These are phyloP conservation scores for Nemophila menziesii DNA, from an alignment of 257 asterid genomes.

Conservation along the genomic window DNA sequence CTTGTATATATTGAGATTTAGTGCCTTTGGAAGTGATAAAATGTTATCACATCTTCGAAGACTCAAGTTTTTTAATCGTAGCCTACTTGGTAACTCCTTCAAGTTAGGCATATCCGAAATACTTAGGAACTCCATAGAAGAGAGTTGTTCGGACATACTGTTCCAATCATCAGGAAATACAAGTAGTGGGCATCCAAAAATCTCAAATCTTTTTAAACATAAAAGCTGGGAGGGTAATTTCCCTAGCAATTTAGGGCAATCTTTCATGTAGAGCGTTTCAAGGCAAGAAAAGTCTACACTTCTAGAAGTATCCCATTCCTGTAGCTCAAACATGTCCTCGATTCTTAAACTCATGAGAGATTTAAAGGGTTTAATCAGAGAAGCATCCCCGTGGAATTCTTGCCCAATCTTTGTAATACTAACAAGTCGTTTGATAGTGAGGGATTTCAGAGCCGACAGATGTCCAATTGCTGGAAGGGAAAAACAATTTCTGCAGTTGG, in stretches of 20 bases:
- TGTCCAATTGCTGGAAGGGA: constrained; percentile 32
- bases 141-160: too few relatives aligned
- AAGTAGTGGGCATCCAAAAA: constrained; percentile 23
- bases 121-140: too few relatives aligned
- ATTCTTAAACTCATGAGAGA: constrained; percentile 29
- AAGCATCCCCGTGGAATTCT: constrained; percentile 32
- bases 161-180: constrained; percentile 21
- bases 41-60: too few relatives aligned
- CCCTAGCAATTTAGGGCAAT: constrained; percentile 34
- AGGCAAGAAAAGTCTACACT: constrained; percentile 21
- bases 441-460: constrained; percentile 26
- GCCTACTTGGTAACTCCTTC: too few relatives aligned
- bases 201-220: constrained; percentile 25
- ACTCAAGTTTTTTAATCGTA: too few relatives aligned
- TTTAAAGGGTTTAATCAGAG: constrained; percentile 22
- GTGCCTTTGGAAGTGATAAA: too few relatives aligned
- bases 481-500: constrained; percentile 27
- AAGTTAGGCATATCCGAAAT: too few relatives aligned
- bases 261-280: constrained; percentile 25
- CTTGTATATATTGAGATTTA: constrained; percentile 17
- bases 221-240: constrained; percentile 22
- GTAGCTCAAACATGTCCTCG: constrained; percentile 33
- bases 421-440: constrained; percentile 21
- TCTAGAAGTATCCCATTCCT: constrained; percentile 25
- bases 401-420: constrained; percentile 23